Evolutionary conservation across 495 filamentous ascomycete species (phyloP).

Genomic region (Tetracladium setigerum): DNA sequence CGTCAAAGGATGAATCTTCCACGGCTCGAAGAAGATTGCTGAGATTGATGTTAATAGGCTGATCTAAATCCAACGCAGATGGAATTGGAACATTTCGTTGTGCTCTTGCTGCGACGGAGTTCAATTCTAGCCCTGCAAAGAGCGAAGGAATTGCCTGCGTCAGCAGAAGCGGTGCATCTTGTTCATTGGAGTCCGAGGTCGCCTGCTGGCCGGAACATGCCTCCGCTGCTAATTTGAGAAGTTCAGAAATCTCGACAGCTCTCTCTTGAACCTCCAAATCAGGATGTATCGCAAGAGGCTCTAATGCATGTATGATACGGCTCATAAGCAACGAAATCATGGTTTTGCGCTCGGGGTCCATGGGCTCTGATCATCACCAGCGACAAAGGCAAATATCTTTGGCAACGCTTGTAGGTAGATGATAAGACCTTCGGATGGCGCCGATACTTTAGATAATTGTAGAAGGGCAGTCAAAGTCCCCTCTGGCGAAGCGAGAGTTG

Average conservation of each 20-base stretch:
- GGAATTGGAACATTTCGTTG: conserved; percentile 84
- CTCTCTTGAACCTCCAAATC: conserved; percentile 94
- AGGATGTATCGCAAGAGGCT: conserved; percentile 69
- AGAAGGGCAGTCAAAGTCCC: conserved; percentile 65
- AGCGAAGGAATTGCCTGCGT: conserved; percentile 82
- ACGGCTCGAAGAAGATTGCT: conserved; percentile 51
- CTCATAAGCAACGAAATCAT: conserved; percentile 67
- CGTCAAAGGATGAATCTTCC: conserved; percentile 43
- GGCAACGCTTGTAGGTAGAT: conserved; percentile 80
- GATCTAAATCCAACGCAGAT: conserved; percentile 61
- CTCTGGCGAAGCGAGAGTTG: conserved; percentile 54
- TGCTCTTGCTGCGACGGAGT: conserved; percentile 77
- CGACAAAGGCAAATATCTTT: conserved; percentile 70
- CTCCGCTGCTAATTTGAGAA: conserved; percentile 78
- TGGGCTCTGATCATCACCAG: conserved; percentile 40
- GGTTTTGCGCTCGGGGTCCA: conserved; percentile 63
- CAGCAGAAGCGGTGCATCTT: conserved; percentile 66
- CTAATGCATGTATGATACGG: conserved; percentile 72
- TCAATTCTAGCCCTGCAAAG: conserved; percentile 78
- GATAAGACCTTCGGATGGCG: conserved; percentile 53
- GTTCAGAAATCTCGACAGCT: conserved; percentile 82
- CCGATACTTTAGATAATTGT: conserved; percentile 53
- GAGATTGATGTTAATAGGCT: conserved; percentile 74
- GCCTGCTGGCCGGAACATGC: conserved; percentile 58
- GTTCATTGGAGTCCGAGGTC: conserved; percentile 34